phyloP scores from a whole-genome alignment of 768 basidiomycete species.

The Mycena polygramma region DNA sequence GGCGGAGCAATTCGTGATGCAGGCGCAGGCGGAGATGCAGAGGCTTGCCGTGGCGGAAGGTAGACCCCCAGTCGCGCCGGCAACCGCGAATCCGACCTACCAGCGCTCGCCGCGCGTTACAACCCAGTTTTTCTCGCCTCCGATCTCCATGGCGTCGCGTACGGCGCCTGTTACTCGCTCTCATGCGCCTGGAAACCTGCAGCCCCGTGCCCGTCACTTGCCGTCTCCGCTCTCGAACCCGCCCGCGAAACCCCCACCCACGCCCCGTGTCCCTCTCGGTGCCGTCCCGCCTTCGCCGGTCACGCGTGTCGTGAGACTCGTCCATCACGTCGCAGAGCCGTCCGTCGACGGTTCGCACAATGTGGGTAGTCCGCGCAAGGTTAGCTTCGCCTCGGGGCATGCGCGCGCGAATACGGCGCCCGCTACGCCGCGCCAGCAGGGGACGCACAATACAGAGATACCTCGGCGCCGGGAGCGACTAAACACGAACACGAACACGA shows the following conservation, averaged over 20 bases:
- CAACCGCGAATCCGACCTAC: neutral
- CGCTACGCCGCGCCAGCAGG: neutral
- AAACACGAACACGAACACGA: neutral
- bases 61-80: neutral
- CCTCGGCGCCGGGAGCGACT: neutral
- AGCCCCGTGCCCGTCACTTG: neutral
- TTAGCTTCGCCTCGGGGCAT: neutral
- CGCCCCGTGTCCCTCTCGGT: no score
- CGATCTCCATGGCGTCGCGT: neutral
- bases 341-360: neutral
- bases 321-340: no score
- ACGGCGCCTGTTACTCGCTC: no score
- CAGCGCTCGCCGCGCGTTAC: neutral
- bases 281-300: no score
- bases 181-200: neutral
- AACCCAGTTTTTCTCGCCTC: neutral
- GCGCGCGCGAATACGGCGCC: slow-evolving; percentile 21
- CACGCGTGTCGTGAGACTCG: no score
- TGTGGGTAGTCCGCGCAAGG: no score
- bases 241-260: neutral
- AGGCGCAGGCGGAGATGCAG: slow-evolving; percentile 9
- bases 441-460: no score
- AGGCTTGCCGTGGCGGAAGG: neutral
- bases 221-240: neutral
- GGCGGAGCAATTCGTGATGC: slow-evolving; percentile 7